Conservation (phyloP, 306 rosid species). For the Pachyrhizus erosus region DNA sequence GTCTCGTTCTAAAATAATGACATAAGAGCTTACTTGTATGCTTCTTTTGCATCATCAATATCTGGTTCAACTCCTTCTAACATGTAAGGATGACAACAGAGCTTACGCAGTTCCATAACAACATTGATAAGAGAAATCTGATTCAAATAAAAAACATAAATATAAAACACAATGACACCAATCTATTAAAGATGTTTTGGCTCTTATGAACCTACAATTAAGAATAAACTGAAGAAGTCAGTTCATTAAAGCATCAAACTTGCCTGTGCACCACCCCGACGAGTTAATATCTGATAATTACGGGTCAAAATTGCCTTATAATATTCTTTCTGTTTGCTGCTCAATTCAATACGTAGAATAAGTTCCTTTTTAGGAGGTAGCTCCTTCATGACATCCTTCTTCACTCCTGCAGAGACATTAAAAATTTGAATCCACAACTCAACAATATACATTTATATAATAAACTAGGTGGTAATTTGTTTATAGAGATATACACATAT, state of each 20-base stretch:
- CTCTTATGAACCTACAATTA: constrained; percentile 31
- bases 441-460: constrained; percentile 25
- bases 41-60: constrained; percentile 78
- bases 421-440: constrained; percentile 31
- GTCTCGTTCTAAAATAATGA: constrained; percentile 20
- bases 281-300: constrained; percentile 92
- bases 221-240: constrained; percentile 32
- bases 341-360: constrained; percentile 88
- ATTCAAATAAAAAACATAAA: constrained; percentile 33
- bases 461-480: constrained; percentile 3
- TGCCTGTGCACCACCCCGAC: constrained; percentile 99
- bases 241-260: constrained; percentile 38
- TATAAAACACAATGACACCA: constrained; percentile 34
- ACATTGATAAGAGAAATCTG: constrained; percentile 99
- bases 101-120: constrained; percentile 98
- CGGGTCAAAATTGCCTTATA: constrained; percentile 98
- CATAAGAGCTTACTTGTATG: constrained; percentile 64
- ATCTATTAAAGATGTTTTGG: constrained; percentile 19
- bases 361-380: constrained; percentile 98
- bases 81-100: constrained; percentile 97
- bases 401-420: constrained; percentile 78
- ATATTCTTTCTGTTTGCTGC: constrained; percentile 95
- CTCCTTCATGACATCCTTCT: constrained; percentile 99
- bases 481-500: no score
- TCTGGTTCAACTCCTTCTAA: constrained; percentile 99